Percentiles rank a stretch among this genome's conserved stretches.
These are phyloP conservation scores for Stephania cephalantha DNA, from an alignment of 164 flowering plant species.

Conservation along the genomic window DNA sequence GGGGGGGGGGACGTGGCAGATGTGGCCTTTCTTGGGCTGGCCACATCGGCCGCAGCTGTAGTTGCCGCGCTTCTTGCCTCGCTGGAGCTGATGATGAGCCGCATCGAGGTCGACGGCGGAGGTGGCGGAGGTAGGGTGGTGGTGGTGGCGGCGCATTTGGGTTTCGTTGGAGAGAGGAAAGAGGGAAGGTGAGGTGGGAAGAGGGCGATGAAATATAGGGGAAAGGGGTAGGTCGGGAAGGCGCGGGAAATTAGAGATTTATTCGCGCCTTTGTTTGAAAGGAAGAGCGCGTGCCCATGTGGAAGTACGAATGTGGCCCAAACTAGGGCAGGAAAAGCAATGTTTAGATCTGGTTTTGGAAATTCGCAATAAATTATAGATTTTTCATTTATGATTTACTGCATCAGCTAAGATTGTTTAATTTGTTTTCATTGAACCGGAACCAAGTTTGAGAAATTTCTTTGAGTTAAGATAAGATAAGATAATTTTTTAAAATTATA, in stretches of 20 bases:
- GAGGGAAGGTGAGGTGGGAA: conserved; percentile 2
- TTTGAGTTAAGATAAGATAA: too few species aligned
- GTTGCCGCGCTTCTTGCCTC: conserved; percentile 67
- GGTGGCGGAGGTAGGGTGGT: conserved; percentile 2
- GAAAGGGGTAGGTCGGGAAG: conserved; percentile 4
- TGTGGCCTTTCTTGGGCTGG: conserved; percentile 80
- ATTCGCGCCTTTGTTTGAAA: conserved; percentile 37
- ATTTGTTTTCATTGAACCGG: too few species aligned
- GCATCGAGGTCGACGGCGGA: conserved; percentile 17
- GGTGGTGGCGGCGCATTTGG: conserved; percentile 10
- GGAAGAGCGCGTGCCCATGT: background rate
- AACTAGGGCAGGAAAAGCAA: background rate
- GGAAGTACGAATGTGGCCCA: background rate
- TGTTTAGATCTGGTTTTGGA: too few species aligned
- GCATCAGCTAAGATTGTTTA: too few species aligned
- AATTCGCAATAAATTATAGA: too few species aligned
- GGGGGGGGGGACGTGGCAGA: conserved; percentile 28
- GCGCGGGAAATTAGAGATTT: conserved; percentile 34
- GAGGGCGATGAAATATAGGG: conserved; percentile 6
- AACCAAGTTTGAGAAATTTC: too few species aligned
- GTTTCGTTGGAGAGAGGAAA: background rate
- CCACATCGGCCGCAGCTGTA: conserved; percentile 94
- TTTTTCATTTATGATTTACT: too few species aligned
- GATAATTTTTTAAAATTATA: too few species aligned
- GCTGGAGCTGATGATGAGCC: conserved; percentile 19